Evolutionary conservation across 1,139 yeast genomes (phyloP).

Genomic region (Suhomyces terraborum): DNA sequence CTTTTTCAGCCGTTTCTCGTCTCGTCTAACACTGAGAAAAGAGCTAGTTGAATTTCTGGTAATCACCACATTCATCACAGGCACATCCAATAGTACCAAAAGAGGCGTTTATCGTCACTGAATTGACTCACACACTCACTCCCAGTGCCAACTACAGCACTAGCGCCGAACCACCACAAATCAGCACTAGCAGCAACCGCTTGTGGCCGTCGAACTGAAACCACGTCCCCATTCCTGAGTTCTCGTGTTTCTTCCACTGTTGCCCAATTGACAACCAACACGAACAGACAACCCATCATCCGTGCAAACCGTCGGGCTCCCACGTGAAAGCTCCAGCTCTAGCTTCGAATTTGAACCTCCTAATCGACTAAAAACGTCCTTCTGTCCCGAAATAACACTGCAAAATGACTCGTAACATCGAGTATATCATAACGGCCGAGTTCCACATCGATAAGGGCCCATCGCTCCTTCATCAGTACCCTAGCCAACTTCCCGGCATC

Average conservation of each 20-base stretch:
- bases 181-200: too few relatives aligned
- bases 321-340: too few relatives aligned
- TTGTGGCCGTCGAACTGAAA: too few relatives aligned
- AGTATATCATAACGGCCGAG: constrained; percentile 55
- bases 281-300: background rate
- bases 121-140: too few relatives aligned
- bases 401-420: constrained; percentile 32
- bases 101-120: too few relatives aligned
- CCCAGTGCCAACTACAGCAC: too few relatives aligned
- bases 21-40: constrained; percentile 13
- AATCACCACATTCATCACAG: constrained; percentile 1
- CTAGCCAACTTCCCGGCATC: constrained; percentile 48
- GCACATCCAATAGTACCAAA: background rate
- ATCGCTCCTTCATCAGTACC: constrained; percentile 50
- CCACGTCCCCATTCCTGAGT: too few relatives aligned
- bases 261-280: background rate
- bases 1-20: constrained; percentile 12
- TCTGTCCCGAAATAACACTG: too few relatives aligned
- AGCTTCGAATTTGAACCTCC: too few relatives aligned
- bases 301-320: background rate
- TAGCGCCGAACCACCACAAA: too few relatives aligned
- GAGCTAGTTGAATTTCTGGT: constrained; percentile 4
- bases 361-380: too few relatives aligned
- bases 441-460: constrained; percentile 63
- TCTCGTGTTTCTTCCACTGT: too few relatives aligned